Evolutionary conservation across 176 grass and related monocot species (phyloP).

Genomic region (Carex kokanica): DNA sequence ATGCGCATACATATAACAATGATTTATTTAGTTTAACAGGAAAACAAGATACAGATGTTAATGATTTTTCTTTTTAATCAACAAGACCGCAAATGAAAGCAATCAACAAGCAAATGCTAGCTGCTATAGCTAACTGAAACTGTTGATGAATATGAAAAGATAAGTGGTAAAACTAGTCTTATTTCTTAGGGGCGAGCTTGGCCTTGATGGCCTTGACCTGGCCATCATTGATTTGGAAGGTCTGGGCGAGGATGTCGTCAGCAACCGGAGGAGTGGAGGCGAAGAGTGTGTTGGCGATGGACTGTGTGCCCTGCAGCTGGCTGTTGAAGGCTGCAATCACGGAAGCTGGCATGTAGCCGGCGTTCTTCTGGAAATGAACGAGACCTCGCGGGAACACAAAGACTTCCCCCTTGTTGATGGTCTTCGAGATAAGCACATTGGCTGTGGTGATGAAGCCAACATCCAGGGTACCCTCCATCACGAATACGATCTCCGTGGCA

Average conservation of each 20-base stretch:
- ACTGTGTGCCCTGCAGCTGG: conserved; percentile 69
- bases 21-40: not conserved
- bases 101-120: not conserved
- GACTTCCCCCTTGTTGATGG: conserved; percentile 41
- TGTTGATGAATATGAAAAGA: not conserved
- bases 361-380: conserved; percentile 83
- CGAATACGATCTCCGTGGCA: conserved; percentile 73
- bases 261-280: conserved; percentile 34
- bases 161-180: not conserved
- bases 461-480: conserved; percentile 55
- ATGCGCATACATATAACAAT: not conserved
- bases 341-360: conserved; percentile 21
- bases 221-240: conserved; percentile 33
- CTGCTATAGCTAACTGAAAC: not conserved
- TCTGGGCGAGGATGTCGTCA: conserved; percentile 51
- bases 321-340: conserved; percentile 74
- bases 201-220: conserved; percentile 47
- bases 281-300: conserved; percentile 57
- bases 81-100: not conserved
- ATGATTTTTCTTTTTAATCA: not conserved
- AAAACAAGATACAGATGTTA: not conserved
- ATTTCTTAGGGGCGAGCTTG: conserved; percentile 49
- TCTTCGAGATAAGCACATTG: conserved; percentile 57
- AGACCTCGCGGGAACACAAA: conserved; percentile 74
- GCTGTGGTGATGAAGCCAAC: conserved; percentile 73